Percentiles rank a stretch among this genome's conserved stretches.
Conservation (phyloP, 805 yeast species). For the Alloascoidea africana region DNA sequence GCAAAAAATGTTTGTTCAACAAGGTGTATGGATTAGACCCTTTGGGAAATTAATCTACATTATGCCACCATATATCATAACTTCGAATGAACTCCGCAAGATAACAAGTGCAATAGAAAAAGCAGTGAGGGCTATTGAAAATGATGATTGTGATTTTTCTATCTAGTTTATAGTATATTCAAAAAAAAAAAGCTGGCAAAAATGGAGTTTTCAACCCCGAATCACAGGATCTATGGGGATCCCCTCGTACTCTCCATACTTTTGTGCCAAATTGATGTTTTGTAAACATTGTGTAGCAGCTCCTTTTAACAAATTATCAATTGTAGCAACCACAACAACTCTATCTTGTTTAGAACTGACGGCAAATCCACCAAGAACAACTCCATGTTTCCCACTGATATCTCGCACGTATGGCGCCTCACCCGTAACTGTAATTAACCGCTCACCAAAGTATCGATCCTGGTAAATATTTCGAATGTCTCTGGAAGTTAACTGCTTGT, state of each 20-base stretch:
- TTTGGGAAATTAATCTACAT: no score
- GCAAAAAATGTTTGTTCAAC: no score
- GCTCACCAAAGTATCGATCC: slow-evolving; percentile 78
- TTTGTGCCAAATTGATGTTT: slow-evolving; percentile 80
- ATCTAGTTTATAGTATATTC: background rate
- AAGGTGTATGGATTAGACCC: no score
- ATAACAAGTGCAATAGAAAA: no score
- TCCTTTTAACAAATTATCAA: slow-evolving; percentile 91
- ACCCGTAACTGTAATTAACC: slow-evolving; percentile 70
- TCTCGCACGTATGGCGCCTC: slow-evolving; percentile 91
- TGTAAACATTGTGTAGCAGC: slow-evolving; percentile 98
- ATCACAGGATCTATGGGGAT: slow-evolving; percentile 41
- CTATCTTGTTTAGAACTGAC: slow-evolving; percentile 80
- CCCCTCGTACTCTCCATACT: slow-evolving; percentile 90
- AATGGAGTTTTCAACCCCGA: slow-evolving; percentile 9
- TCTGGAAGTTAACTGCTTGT: slow-evolving; percentile 52
- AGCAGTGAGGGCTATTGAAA: no score
- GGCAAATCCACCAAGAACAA: slow-evolving; percentile 90
- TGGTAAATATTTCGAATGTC: slow-evolving; percentile 77
- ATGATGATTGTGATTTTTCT: no score
- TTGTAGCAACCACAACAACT: slow-evolving; percentile 88
- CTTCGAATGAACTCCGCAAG: no score
- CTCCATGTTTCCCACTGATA: slow-evolving; percentile 89
- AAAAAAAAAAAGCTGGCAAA: background rate
- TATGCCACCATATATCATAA: no score